Base-by-base conservation (phyloP, 352 stramenopile species). In the Phytopythium vexans region DNA sequence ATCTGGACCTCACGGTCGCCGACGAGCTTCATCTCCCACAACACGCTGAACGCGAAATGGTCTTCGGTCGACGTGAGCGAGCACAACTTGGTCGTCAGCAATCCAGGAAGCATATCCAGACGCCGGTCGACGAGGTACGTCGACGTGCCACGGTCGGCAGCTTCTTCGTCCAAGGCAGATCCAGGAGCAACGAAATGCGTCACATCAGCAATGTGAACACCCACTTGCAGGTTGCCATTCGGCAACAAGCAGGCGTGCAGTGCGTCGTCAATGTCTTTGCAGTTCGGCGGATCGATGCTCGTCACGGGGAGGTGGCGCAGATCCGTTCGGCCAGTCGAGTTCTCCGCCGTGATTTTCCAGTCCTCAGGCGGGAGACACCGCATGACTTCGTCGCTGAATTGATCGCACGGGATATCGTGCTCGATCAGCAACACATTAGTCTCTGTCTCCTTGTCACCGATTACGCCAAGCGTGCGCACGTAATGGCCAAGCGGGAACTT, bases 161-260 rank as follows among this genome's bases (percentile, higher is more conserved):
- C 89, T 65, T 99, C 97, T 60, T 97, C 73, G 62, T 99, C 97
- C 15, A 99, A 82, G 7, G 96, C 76, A 32, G 75, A 96, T 15
- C 89, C 95, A 11, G 95, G 78, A 31, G 88, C 78, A 21, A 99
- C 96, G 71, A 99, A 99, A 70, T 99, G 94, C 49, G 95, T 98
- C 8, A 99, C 97, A 66, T 99, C 97, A 4, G 97, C 97, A 75
- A 99, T 99, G 66, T 99, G 97, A 12, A 99, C 96, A 10, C 97
- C 97, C 6, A 98, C 82, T 49, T 98, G 83, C 49, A 94, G 52
- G 58, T 89, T 83, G 21, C 95, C 96, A 68, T 99, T 98, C 6
- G 87, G 77, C 31, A 99, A 71, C 34, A 88, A 59, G 14, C 82
- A 89, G 14, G 86, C 96, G 65, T 99, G 96, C 35, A 99, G 74